Conservation (phyloP, 1,139 yeast genomes). For the Geotrichum aggregatum region DNA sequence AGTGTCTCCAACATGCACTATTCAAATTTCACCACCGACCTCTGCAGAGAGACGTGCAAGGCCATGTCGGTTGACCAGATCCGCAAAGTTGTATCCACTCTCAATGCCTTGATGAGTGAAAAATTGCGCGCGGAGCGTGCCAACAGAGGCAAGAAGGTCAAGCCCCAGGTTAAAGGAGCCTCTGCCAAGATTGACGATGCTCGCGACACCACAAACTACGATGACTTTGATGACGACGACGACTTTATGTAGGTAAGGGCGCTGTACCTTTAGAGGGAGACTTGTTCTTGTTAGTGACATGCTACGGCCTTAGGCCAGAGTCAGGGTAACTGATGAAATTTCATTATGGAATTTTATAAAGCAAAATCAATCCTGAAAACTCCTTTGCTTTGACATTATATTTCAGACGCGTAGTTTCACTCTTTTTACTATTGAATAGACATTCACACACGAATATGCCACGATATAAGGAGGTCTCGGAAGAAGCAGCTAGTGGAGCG, state of each 20-base stretch:
- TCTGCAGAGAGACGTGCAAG: conserved; percentile 75
- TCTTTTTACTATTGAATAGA: background rate
- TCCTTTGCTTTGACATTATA: background rate
- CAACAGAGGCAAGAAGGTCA: conserved; percentile 93
- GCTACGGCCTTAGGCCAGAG: background rate
- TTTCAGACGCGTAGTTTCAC: background rate
- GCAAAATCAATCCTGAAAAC: background rate
- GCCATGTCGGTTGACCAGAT: conserved; percentile 80
- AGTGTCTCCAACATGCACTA: conserved; percentile 57
- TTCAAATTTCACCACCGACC: conserved; percentile 74
- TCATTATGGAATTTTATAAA: background rate
- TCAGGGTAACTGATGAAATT: conserved; percentile 8
- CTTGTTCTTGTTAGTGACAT: background rate
- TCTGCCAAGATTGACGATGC: conserved; percentile 74
- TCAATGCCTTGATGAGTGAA: conserved; percentile 75
- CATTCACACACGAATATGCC: conserved; percentile 4
- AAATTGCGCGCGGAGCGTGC: conserved; percentile 90
- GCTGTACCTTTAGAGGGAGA: background rate
- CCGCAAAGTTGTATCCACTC: conserved; percentile 80
- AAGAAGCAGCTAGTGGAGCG: background rate
- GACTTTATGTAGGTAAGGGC: conserved; percentile 71
- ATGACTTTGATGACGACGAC: conserved; percentile 61
- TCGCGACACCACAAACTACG: conserved; percentile 56
- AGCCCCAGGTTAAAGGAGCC: conserved; percentile 74
- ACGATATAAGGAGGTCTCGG: conserved; percentile 2